Conservation (phyloP, 305 asterid genomes). For the Withania somnifera region DNA sequence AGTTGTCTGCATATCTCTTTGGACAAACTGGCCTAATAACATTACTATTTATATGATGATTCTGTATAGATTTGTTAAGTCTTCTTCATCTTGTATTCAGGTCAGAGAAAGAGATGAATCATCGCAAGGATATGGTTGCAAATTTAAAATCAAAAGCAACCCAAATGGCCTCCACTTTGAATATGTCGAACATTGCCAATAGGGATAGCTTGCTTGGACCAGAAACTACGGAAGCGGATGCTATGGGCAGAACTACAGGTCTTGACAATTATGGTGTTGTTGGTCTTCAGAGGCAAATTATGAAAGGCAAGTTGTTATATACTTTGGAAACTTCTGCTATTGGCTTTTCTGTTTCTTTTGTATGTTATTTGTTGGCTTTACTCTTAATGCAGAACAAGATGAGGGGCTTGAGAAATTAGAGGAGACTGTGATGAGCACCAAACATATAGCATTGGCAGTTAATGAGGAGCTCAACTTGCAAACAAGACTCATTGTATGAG, state of each 20-base stretch:
- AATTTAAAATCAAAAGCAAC: conserved; percentile 63
- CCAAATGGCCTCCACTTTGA: conserved; percentile 72
- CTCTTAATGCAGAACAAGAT: conserved; percentile 38
- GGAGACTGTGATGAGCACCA: conserved; percentile 47
- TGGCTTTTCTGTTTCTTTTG: neutral
- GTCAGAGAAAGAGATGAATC: conserved; percentile 75
- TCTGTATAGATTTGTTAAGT: neutral
- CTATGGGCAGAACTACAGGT: conserved; percentile 45
- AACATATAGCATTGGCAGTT: conserved; percentile 49
- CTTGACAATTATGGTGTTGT: conserved; percentile 51
- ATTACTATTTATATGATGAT: neutral
- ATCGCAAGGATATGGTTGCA: conserved; percentile 55
- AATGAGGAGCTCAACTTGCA: conserved; percentile 53
- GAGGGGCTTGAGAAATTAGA: conserved; percentile 53
- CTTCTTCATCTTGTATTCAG: conserved; percentile 24
- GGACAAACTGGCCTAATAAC: neutral
- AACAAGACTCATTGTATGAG: conserved; percentile 42
- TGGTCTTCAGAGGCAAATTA: conserved; percentile 47
- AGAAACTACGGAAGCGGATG: conserved; percentile 66
- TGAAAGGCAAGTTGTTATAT: conserved; percentile 36
- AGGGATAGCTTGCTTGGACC: conserved; percentile 88
- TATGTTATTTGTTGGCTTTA: neutral
- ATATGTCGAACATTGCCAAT: conserved; percentile 75
- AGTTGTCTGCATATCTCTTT: neutral
- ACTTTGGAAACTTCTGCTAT: neutral